Evolutionary conservation across 352 stramenopile species (phyloP), one percentile per base, ranked within the genome.

Genomic region (Pythium vanterpoolii): DNA sequence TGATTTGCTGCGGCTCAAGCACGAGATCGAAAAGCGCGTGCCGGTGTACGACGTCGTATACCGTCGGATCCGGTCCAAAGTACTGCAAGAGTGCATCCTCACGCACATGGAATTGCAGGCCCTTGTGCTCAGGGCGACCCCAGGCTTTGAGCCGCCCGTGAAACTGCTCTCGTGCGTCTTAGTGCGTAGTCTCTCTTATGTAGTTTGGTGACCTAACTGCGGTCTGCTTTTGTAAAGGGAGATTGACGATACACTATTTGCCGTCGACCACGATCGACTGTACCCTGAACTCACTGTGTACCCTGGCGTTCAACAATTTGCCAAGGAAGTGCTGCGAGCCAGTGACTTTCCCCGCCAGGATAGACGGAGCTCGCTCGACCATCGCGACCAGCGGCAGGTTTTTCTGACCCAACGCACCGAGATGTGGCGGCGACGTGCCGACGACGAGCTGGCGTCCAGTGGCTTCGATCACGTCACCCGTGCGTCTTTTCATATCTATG

Each of bases 231-330:
- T 30, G 9, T 56, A 36, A 34, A 91, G 82, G 55, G 79, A 90
- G 47, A 90, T 92, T 42, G 82, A 92, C 54, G 82, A 92, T 52
- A 89, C 82, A 26, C 69, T 92, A 66, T 67, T 88, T 4, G 79
- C 78, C 1, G 75, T 74, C 9, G 66, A 86, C 11, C 82, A 90
- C 39, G 80, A 92, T 56, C 74, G 67, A 27, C 68, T 79, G 31
- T 92, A 92, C 52, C 83, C 83, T 19, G 72, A 88, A 39, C 66
- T 92, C 26, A 90, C 83, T 8, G 80, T 92, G 7, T 92, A 90
- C 36, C 83, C 83, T 18, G 83, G 83, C 49, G 80, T 90, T 2
- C 79, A 90, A 62, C 82, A 92, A 70, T 90, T 92, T 23, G 73
- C 78, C n/a, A 69, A 87, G 23, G 79, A 92, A 62, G 67, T 90